Evolutionary conservation across 805 yeast species (phyloP), one percentile per base, ranked within the genome.

Genomic region (Candida tammaniensis): DNA sequence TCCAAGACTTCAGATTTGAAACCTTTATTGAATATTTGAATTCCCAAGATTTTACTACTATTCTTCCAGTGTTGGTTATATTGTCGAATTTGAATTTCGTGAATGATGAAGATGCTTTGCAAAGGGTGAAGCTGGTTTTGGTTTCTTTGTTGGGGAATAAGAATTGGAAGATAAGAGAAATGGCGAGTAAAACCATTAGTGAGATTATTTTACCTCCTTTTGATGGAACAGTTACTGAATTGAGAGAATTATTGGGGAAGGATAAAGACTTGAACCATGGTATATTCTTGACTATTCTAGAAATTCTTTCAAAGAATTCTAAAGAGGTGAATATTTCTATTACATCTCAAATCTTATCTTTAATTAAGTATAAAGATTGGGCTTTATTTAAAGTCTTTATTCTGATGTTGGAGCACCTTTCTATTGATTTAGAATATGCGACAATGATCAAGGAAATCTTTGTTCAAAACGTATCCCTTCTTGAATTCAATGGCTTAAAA

Each of bases 151-250:
- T 89, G 19, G 61, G 63, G 0, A 74, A 77, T 39, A 57, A 57
- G 27, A 64, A 70, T 36, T 91, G 96, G 96, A 87, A 87, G 48
- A 72, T 93, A 7, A 72, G 98, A 42, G 96, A 89, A 51, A 75
- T 86, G 76, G 84, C 95, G 0, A 86, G 96, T 0, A 70, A 80
- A 49, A 75, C 87, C 4, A 48, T 86, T 2, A 74, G 82, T 20
- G 31, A 3, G 22, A 35, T 0, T 44, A 72, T 13, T 6, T 17
- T 11, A 19, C 31, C 27, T 5, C 17, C 28, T 0, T 38, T 56
- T 19, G 73, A 68, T 32, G 80, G 81, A 43, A 51, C 54, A 27
- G 91, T 82, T 51, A 91, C 91, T 2, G 50, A 54, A 16, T 46
- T 80, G 2, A 41, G 82, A 26, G 78, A 81, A 0, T 12, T 47